Evolutionary conservation across 2,329 filamentous ascomycete genomes (phyloP).

Genomic region (Epichloe sylvatica): DNA sequence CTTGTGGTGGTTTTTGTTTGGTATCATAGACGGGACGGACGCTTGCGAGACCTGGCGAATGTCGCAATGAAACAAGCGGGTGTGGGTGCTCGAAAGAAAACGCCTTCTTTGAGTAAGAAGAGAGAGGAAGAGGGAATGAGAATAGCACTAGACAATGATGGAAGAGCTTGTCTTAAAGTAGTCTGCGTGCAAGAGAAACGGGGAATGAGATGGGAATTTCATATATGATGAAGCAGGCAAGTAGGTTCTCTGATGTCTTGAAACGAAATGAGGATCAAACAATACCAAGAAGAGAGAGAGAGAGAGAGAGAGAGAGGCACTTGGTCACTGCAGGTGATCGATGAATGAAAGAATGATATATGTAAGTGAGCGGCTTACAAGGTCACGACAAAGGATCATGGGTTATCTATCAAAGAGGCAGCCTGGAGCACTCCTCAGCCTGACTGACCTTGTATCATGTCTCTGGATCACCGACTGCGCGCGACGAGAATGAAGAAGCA

Average conservation of each 20-base stretch:
- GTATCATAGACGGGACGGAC: slow-evolving; percentile 1
- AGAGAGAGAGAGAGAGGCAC: background rate
- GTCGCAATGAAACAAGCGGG: background rate
- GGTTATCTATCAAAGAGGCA: background rate
- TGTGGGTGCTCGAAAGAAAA: background rate
- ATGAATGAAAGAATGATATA: slow-evolving; percentile 2
- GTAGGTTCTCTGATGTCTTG: background rate
- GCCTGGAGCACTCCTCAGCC: background rate
- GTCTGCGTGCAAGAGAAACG: background rate
- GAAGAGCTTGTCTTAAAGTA: slow-evolving; percentile 1
- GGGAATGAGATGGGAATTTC: background rate
- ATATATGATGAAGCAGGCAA: too few species aligned
- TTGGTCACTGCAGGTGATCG: slow-evolving; percentile 4
- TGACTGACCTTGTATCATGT: background rate
- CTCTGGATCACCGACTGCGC: background rate
- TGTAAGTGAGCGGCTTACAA: background rate
- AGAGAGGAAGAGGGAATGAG: background rate
- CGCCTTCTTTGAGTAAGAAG: background rate
- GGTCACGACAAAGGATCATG: slow-evolving; percentile 7
- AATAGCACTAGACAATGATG: background rate
- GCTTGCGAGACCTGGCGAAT: background rate
- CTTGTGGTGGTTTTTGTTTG: too few species aligned
- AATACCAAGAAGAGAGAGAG: background rate
- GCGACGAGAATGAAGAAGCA: slow-evolving; percentile 4
- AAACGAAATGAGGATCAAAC: background rate